Percentiles rank a stretch among this genome's conserved stretches.
Evolutionary conservation across 306 rosid genomes (phyloP).

Genomic region (Corylus americana): DNA sequence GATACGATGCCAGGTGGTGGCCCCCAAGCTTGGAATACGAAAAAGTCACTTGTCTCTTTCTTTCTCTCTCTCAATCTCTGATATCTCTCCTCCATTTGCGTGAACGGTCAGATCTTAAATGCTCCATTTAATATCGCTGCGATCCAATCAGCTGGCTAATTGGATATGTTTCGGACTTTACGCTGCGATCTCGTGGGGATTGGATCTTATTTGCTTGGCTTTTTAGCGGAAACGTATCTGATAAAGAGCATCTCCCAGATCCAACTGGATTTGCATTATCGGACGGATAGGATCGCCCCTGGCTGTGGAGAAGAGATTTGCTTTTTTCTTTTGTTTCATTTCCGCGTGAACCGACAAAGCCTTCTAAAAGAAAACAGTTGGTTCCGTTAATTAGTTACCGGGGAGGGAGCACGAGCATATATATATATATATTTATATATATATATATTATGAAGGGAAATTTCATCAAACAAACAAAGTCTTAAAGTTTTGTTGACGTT

Average conservation of each 20-base stretch:
- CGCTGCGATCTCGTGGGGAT: constrained; percentile 3
- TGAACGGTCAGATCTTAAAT: constrained; percentile 18
- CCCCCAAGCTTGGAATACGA: neutral
- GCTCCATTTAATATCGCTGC: neutral
- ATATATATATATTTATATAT: no score
- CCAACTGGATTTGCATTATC: neutral
- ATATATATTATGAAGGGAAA: no score
- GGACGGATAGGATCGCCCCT: neutral
- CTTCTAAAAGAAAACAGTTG: no score
- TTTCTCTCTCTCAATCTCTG: neutral
- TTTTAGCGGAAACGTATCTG: neutral
- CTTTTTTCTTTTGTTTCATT: no score
- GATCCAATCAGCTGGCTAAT: neutral
- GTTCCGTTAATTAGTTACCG: no score
- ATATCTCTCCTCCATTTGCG: constrained; percentile 13
- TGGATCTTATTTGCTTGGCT: constrained; percentile 4
- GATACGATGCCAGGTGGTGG: constrained; percentile 20
- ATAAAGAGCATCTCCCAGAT: neutral
- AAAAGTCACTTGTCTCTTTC: neutral
- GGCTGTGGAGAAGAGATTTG: no score
- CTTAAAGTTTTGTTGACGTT: no score
- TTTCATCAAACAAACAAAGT: no score
- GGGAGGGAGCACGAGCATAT: no score
- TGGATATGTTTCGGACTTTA: neutral
- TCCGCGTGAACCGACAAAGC: no score